phyloP scores from a whole-genome alignment of 2,329 filamentous ascomycete genomes.

The Aspergillus transmontanensis region DNA sequence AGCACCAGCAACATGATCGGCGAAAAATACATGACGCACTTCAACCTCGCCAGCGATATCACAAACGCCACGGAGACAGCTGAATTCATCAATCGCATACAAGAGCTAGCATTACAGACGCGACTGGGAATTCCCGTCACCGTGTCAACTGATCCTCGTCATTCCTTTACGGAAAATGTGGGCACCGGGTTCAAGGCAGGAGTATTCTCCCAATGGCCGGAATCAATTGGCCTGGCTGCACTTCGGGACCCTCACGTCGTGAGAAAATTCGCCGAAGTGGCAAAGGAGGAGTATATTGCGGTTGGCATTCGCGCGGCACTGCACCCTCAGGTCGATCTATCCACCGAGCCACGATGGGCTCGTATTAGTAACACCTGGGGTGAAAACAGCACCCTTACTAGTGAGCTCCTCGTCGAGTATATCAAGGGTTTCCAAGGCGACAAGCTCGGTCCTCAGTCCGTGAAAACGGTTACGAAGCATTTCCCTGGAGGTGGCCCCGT shows the following conservation, averaged over 20 bases:
- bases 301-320: neutral
- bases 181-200: slow-evolving; percentile 49
- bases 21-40: neutral
- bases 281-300: slow-evolving; percentile 46
- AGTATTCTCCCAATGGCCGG: slow-evolving; percentile 55
- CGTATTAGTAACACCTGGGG: neutral
- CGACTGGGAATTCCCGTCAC: neutral
- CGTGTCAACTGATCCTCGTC: neutral
- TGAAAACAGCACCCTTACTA: neutral
- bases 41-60: neutral
- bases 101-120: neutral
- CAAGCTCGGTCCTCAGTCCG: neutral
- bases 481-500: neutral
- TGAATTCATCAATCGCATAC: neutral
- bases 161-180: neutral
- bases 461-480: neutral
- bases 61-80: neutral
- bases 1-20: neutral
- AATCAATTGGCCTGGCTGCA: slow-evolving; percentile 54
- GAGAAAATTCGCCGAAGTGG: slow-evolving; percentile 52
- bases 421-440: neutral
- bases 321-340: neutral
- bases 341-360: neutral
- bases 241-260: slow-evolving; percentile 49
- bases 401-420: neutral